Base-by-base conservation (phyloP, 2,329 filamentous ascomycete species). In the Aspergillus bombycis region DNA sequence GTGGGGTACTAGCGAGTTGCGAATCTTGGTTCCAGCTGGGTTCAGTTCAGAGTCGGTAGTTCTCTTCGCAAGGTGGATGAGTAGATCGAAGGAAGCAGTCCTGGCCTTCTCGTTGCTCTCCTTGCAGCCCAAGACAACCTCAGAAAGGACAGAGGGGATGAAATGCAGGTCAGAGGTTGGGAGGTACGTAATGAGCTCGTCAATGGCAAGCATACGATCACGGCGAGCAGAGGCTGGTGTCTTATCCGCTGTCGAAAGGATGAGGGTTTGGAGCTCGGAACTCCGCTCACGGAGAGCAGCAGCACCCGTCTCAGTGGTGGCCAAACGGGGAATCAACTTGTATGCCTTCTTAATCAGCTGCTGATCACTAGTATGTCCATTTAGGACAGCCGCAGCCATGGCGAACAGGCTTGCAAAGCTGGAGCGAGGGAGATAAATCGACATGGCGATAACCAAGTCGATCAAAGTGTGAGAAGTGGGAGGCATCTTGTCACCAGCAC, bases 331-430 rank as follows among this genome's bases (percentile, higher is more conserved):
- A 57, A 99, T 96, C 58, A 99, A 86, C 82, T 98, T 98, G 83
- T 99, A 99, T 0, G 95, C 94, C 81, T 99, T 99, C 87, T 99
- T 99, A 78, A 98, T 94, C 41, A 99, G 83, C 77, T 98, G 94
- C 11, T 94, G 91, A 74, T 98, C 94, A 43, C 74, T 75, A 48
- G 77, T 75, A 16, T 78, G 71, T 73, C 90, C 92, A 75, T 90
- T 89, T 69, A 98, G 89, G 62, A 97, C 90, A 30, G 92, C 85
- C 0, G 91, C 85, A 0, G 94, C 92, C 74, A 98, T 94, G 70
- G 89, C 89, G 80, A 99, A 98, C 2, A 99, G 86, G 6, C 90
- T 86, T 21, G 86, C 84, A 69, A 96, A 97, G 78, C 92, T 96
- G 60, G 94, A 89, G 45, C 93, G 85, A 1, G 95, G 94, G 9